Conservation (phyloP, 2,329 filamentous ascomycete genomes). For the Sclerotinia spermophila region DNA sequence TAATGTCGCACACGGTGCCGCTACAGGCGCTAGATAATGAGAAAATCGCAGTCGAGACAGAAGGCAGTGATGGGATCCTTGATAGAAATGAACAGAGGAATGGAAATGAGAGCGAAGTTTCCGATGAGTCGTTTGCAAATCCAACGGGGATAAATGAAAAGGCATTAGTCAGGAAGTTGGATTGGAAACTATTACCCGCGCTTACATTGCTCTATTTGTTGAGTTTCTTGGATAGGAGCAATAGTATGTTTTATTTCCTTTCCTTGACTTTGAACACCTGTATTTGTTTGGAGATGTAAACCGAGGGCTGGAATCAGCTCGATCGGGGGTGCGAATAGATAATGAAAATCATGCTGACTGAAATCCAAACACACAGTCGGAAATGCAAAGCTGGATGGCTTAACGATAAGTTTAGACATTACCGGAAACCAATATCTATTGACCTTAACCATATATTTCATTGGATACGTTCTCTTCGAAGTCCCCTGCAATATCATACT, state of each 20-base stretch:
- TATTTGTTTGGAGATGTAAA: too few relatives aligned
- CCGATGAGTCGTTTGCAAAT: conserved; percentile 26
- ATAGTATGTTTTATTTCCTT: conserved; percentile 44
- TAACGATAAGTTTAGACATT: conserved; percentile 50
- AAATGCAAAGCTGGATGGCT: conserved; percentile 55
- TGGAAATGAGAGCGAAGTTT: conserved; percentile 15
- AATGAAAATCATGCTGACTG: neutral
- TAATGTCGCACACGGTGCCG: neutral
- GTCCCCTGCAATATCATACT: conserved; percentile 61
- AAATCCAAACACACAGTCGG: conserved; percentile 45
- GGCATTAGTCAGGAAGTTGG: conserved; percentile 54
- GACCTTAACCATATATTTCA: conserved; percentile 63
- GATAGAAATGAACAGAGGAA: neutral
- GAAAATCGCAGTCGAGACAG: neutral
- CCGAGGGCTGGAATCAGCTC: neutral
- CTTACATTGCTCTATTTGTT: conserved; percentile 54
- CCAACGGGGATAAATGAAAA: conserved; percentile 49
- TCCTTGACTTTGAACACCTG: neutral
- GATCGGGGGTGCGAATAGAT: neutral
- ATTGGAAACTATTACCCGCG: conserved; percentile 49
- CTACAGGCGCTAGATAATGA: neutral
- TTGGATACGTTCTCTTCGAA: conserved; percentile 55
- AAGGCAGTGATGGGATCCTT: neutral
- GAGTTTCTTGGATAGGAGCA: conserved; percentile 56
- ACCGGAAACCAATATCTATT: conserved; percentile 62